These are phyloP conservation scores for Maudiozyma bulderi DNA, from an alignment of 805 yeast genomes.

Conservation along the genomic window DNA sequence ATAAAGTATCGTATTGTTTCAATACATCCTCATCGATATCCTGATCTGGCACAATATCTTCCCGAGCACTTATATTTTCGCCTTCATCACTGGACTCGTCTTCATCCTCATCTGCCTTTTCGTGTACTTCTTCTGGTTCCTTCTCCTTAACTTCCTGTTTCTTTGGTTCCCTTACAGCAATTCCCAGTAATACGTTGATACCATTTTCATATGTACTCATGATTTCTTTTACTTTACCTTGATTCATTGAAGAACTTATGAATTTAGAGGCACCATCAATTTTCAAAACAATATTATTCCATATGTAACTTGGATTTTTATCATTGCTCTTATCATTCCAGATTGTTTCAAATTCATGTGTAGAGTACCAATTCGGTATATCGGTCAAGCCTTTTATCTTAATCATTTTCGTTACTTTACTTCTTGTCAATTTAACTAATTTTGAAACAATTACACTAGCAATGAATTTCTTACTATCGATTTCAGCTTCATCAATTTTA, in stretches of 20 bases:
- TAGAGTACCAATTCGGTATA: constrained; percentile 20
- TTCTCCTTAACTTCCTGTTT: constrained; percentile 3
- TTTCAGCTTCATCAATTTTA: constrained; percentile 1
- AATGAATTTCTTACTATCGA: constrained; percentile 14
- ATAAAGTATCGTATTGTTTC: constrained; percentile 30
- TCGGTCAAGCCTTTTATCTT: constrained; percentile 1
- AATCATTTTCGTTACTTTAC: constrained; percentile 14
- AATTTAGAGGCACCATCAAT: constrained; percentile 19
- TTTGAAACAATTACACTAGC: constrained; percentile 19
- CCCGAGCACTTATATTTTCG: constrained; percentile 13
- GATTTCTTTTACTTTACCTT: constrained; percentile 40
- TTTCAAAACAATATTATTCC: constrained; percentile 26
- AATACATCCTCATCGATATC: constrained; percentile 14
- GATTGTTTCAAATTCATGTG: constrained; percentile 19
- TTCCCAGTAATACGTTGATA: constrained; percentile 30
- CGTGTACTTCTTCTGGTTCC: constrained; percentile 13
- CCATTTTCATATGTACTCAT: constrained; percentile 33
- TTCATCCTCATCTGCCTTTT: constrained; percentile 13
- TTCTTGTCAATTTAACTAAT: constrained; percentile 16
- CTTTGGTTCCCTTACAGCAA: constrained; percentile 20
- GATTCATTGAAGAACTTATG: constrained; percentile 36
- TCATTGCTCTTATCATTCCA: constrained; percentile 25
- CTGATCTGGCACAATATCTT: constrained; percentile 5
- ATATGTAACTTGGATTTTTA: constrained; percentile 40
- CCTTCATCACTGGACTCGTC: constrained; percentile 12